Conservation (phyloP, 1,284 basidiomycete genomes). For the Ganoderma lucidum region DNA sequence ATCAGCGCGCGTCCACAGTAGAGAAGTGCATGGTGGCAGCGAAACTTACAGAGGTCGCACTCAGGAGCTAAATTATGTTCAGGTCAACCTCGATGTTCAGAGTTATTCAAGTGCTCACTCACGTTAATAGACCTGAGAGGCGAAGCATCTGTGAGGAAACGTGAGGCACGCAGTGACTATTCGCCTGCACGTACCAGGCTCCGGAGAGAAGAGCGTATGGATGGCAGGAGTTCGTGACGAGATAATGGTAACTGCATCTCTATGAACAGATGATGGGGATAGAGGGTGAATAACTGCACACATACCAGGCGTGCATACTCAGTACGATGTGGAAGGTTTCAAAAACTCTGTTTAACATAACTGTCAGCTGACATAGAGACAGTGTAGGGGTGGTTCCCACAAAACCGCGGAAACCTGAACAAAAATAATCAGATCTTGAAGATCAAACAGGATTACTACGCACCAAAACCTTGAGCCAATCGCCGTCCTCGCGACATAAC, state of each 20-base stretch:
- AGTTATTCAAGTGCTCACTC: too few relatives aligned
- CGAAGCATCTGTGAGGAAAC: neutral
- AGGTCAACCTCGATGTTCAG: neutral
- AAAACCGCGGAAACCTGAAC: neutral
- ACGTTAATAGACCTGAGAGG: neutral
- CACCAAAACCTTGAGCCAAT: slow-evolving; percentile 7
- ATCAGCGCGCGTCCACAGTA: neutral
- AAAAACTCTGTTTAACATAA: neutral
- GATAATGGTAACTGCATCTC: neutral
- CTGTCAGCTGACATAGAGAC: too few relatives aligned
- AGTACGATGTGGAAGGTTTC: slow-evolving; percentile 18
- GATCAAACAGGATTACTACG: neutral
- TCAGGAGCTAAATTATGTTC: neutral
- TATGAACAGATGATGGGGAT: neutral
- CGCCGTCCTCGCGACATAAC: slow-evolving; percentile 4
- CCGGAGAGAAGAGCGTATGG: neutral
- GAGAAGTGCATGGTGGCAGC: neutral
- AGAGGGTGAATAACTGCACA: too few relatives aligned
- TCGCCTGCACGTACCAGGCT: neutral
- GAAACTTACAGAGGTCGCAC: neutral
- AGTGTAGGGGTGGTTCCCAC: neutral
- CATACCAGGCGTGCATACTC: slow-evolving; percentile 18
- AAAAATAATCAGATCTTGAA: too few relatives aligned
- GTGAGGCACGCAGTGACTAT: neutral
- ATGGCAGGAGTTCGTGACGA: slow-evolving; percentile 3